Conservation (phyloP, 306 rosid species). For the Inga laurina region DNA sequence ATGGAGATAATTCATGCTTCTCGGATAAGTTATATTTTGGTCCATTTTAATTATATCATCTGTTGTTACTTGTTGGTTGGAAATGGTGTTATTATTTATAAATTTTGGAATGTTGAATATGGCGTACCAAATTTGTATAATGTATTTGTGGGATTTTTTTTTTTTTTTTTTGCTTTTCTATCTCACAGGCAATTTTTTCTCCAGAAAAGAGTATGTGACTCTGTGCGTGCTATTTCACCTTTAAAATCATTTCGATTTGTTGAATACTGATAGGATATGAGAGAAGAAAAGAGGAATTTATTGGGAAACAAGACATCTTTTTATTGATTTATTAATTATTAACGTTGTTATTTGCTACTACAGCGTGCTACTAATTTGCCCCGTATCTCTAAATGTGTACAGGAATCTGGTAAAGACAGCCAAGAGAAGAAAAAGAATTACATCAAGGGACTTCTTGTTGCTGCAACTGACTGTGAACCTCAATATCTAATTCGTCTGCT, state of each 20-base stretch:
- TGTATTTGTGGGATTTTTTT: background rate
- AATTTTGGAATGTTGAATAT: background rate
- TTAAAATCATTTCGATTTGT: slow-evolving; percentile 13
- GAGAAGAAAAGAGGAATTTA: slow-evolving; percentile 14
- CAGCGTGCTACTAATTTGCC: slow-evolving; percentile 16
- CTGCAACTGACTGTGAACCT: slow-evolving; percentile 95
- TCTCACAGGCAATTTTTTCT: slow-evolving; percentile 4
- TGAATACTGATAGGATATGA: slow-evolving; percentile 13
- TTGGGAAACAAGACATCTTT: background rate
- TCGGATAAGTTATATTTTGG: slow-evolving; percentile 5
- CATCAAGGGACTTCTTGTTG: slow-evolving; percentile 85
- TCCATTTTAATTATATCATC: background rate
- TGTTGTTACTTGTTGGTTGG: background rate
- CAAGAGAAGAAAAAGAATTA: slow-evolving; percentile 90
- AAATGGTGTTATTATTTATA: slow-evolving; percentile 6
- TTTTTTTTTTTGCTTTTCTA: background rate
- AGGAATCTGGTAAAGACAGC: slow-evolving; percentile 98
- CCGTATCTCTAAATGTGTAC: slow-evolving; percentile 29
- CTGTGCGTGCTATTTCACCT: background rate
- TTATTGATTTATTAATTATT: background rate
- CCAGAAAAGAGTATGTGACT: background rate
- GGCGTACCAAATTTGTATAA: background rate
- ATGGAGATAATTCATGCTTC: background rate
- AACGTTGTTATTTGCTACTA: slow-evolving; percentile 21
- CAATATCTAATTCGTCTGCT: slow-evolving; percentile 78